Percentiles rank a stretch among this genome's conserved stretches.
These are phyloP conservation scores for Mycena vitilis DNA, from an alignment of 768 basidiomycete species.

Conservation along the genomic window DNA sequence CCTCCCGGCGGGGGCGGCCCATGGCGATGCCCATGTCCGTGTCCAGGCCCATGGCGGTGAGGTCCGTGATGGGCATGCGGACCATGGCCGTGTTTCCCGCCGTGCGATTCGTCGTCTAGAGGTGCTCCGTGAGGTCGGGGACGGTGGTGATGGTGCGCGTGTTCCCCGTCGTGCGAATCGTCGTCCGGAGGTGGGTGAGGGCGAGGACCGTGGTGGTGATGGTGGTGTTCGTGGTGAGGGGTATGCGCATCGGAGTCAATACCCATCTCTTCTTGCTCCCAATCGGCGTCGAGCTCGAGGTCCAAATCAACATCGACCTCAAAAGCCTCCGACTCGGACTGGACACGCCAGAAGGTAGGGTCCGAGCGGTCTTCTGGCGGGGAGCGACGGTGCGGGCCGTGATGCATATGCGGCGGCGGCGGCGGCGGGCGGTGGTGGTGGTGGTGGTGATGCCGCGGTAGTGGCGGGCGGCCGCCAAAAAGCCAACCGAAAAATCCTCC, in stretches of 20 bases:
- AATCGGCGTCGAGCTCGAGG: neutral
- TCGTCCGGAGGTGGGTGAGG: neutral
- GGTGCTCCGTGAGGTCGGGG: neutral
- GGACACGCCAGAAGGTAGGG: neutral
- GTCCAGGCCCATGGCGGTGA: neutral
- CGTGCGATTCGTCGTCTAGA: neutral
- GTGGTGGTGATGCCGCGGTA: neutral
- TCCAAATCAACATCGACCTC: neutral
- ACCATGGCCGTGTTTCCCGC: neutral
- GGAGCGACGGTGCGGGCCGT: neutral
- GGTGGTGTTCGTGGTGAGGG: neutral
- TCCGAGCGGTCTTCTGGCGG: neutral
- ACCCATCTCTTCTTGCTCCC: neutral
- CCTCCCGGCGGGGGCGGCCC: neutral
- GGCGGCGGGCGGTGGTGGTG: neutral
- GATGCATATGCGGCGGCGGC: no score
- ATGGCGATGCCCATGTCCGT: neutral
- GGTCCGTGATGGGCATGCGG: constrained; percentile 3
- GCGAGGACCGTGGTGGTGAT: neutral
- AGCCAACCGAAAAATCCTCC: neutral
- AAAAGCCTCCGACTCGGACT: neutral
- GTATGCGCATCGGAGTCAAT: neutral
- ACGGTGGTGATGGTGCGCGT: neutral
- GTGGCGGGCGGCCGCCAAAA: neutral
- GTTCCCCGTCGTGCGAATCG: neutral